Percentiles rank a stretch among this genome's conserved stretches.
These are phyloP conservation scores for Alternaria arbusti DNA, from an alignment of 2,329 filamentous ascomycete genomes.

Conservation along the genomic window DNA sequence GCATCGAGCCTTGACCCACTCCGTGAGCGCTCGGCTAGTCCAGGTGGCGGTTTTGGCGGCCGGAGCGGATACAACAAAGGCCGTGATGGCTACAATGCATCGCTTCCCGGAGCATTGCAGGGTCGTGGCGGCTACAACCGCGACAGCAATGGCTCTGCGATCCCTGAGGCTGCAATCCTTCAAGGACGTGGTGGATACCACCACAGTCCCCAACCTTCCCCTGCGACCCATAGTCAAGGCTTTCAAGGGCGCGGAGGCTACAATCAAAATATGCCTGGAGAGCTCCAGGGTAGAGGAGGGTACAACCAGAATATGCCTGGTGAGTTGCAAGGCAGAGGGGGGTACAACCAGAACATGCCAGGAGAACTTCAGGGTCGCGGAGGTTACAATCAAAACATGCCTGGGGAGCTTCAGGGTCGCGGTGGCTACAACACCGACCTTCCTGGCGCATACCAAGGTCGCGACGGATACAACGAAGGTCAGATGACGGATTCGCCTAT, in stretches of 20 bases:
- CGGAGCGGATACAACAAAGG: constrained; percentile 44
- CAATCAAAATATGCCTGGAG: constrained; percentile 33
- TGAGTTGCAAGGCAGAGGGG: constrained; percentile 41
- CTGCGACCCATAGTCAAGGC: constrained; percentile 24
- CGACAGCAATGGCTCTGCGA: constrained; percentile 23
- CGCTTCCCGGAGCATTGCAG: constrained; percentile 35
- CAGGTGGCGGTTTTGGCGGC: constrained; percentile 38
- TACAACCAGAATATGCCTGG: constrained; percentile 42
- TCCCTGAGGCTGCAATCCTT: constrained; percentile 27
- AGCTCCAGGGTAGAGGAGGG: constrained; percentile 39
- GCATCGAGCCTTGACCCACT: constrained; percentile 37
- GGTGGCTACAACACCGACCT: constrained; percentile 40
- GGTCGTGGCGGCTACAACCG: constrained; percentile 41
- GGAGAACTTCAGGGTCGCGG: constrained; percentile 38
- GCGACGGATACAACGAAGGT: constrained; percentile 41
- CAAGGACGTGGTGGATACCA: constrained; percentile 26
- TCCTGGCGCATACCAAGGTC: constrained; percentile 41
- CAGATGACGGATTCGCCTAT: constrained; percentile 40
- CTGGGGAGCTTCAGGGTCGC: constrained; percentile 42
- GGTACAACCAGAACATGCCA: constrained; percentile 36
- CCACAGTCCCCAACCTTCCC: constrained; percentile 19
- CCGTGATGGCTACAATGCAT: constrained; percentile 44
- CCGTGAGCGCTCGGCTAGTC: constrained; percentile 41
- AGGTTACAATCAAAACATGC: constrained; percentile 39
- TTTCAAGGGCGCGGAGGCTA: constrained; percentile 41